These are phyloP conservation scores for Penstemon barbatus DNA, from an alignment of 257 asterid species.

Conservation along the genomic window DNA sequence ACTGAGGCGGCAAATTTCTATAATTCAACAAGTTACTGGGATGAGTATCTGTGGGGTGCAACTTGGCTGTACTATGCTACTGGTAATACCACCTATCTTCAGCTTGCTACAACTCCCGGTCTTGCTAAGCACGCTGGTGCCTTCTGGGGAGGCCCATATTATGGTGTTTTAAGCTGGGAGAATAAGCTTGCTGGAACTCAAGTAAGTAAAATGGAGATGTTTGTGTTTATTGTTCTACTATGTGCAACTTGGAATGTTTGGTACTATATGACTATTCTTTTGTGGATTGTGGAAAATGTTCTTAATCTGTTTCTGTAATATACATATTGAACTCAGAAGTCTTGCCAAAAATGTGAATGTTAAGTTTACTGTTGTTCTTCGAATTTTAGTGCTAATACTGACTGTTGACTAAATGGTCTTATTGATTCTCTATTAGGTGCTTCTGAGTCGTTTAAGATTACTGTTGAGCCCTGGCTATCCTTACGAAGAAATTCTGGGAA, in stretches of 20 bases:
- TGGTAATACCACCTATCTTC: slow-evolving; percentile 80
- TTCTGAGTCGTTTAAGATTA: slow-evolving; percentile 81
- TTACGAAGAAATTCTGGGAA: slow-evolving; percentile 79
- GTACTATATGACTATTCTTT: not conserved
- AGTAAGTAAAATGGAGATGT: slow-evolving; percentile 41
- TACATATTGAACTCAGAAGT: too few relatives aligned
- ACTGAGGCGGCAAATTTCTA: slow-evolving; percentile 68
- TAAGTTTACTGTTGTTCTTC: too few relatives aligned
- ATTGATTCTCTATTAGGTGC: slow-evolving; percentile 51
- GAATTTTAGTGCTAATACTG: too few relatives aligned
- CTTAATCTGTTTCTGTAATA: too few relatives aligned
- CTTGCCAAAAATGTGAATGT: too few relatives aligned
- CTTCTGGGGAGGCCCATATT: slow-evolving; percentile 86
- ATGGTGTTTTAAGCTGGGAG: slow-evolving; percentile 96
- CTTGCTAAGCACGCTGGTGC: slow-evolving; percentile 92
- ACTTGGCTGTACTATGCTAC: slow-evolving; percentile 96
- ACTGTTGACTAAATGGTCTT: not conserved
- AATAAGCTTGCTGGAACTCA: slow-evolving; percentile 94
- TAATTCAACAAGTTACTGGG: slow-evolving; percentile 80
- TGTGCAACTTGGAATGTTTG: not conserved
- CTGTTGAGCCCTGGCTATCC: slow-evolving; percentile 97
- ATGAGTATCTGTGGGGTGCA: slow-evolving; percentile 92
- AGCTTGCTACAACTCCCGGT: slow-evolving; percentile 78
- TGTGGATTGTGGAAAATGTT: not conserved
- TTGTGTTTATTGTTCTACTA: not conserved